These are phyloP conservation scores for Lichina pygmaea DNA, from an alignment of 495 filamentous ascomycete genomes.

Conservation along the genomic window DNA sequence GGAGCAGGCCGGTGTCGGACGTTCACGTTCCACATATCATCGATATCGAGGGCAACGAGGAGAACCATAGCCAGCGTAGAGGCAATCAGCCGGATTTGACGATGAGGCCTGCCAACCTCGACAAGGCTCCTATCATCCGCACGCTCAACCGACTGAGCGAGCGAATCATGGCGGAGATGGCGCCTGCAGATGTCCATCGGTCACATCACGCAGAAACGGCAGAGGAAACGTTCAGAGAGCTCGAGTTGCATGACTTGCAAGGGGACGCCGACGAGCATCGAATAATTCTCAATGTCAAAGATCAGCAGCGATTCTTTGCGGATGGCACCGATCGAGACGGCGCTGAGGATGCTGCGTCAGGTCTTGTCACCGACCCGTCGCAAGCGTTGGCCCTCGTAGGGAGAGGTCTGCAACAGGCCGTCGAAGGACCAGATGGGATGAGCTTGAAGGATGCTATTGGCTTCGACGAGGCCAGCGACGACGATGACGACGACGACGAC, in stretches of 20 bases:
- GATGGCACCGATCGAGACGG: slow-evolving; percentile 22
- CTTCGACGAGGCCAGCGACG: slow-evolving; percentile 37
- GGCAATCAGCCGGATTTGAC: slow-evolving; percentile 70
- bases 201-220: slow-evolving; percentile 38
- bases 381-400: slow-evolving; percentile 23
- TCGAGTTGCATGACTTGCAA: slow-evolving; percentile 61
- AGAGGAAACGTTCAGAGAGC: slow-evolving; percentile 42
- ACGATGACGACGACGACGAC: slow-evolving; percentile 24
- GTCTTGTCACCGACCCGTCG: slow-evolving; percentile 36
- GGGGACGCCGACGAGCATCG: slow-evolving; percentile 42
- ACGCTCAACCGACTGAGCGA: slow-evolving; percentile 68
- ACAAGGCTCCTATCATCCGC: slow-evolving; percentile 55
- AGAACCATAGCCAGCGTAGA: slow-evolving; percentile 48
- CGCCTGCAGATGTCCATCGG: slow-evolving; percentile 43
- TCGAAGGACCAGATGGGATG: slow-evolving; percentile 22
- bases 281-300: slow-evolving; percentile 64
- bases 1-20: slow-evolving; percentile 22
- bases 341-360: slow-evolving; percentile 27
- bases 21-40: slow-evolving; percentile 60
- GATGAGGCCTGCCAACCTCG: slow-evolving; percentile 44
- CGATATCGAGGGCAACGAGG: slow-evolving; percentile 80
- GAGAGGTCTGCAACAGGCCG: slow-evolving; percentile 26
- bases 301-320: slow-evolving; percentile 58
- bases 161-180: slow-evolving; percentile 70
- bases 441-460: slow-evolving; percentile 31